These are phyloP conservation scores for Sarcocystis neurona DNA, from an alignment of 169 alveolate species.

Conservation along the genomic window DNA sequence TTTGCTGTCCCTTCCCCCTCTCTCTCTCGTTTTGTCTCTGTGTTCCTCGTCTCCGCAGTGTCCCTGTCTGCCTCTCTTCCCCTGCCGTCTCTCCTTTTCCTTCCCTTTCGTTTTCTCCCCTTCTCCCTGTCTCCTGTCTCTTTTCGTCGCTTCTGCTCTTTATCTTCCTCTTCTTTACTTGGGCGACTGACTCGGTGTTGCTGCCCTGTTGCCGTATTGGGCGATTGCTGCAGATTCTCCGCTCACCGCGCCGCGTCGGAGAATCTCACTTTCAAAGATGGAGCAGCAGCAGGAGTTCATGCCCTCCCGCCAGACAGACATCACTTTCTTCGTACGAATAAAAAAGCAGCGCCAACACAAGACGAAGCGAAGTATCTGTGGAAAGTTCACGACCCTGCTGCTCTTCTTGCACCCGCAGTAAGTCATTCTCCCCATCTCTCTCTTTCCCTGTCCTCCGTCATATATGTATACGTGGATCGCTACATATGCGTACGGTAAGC, in stretches of 20 bases:
- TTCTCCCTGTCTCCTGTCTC: too few species aligned
- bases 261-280: constrained; percentile 30
- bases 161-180: too few species aligned
- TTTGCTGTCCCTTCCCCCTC: too few species aligned
- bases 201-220: too few species aligned
- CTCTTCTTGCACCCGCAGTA: neutral
- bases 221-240: constrained; percentile 42
- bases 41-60: too few species aligned
- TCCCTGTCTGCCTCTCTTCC: too few species aligned
- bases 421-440: neutral
- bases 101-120: too few species aligned
- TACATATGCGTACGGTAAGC: neutral
- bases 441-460: neutral
- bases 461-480: neutral
- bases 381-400: constrained; percentile 34
- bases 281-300: constrained; percentile 41
- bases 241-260: constrained; percentile 65
- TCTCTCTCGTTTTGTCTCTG: too few species aligned
- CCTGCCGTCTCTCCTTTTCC: too few species aligned
- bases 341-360: constrained; percentile 65
- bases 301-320: constrained; percentile 70
- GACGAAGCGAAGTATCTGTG: constrained; percentile 71
- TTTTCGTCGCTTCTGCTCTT: too few species aligned
- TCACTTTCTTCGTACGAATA: constrained; percentile 60
- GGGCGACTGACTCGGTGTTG: too few species aligned